Evolutionary conservation across 768 basidiomycete genomes (phyloP).

Genomic region (Hortiboletus flavorubellus): DNA sequence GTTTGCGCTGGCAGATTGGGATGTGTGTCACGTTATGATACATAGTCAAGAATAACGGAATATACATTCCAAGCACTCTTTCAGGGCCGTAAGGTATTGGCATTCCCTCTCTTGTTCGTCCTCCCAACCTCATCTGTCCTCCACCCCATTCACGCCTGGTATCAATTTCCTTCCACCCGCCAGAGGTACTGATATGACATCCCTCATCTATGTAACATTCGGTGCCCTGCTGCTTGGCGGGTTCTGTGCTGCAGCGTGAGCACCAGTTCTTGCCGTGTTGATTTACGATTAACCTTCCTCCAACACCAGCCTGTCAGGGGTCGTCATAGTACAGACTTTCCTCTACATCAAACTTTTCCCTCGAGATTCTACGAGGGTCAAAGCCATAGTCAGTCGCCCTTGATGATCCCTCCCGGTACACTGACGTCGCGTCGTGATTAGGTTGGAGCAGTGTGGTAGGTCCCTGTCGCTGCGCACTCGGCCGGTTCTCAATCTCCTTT

Average conservation of each 20-base stretch:
- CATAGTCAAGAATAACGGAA: neutral
- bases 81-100: neutral
- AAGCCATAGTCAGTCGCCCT: conserved; percentile 20
- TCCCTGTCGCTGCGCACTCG: neutral
- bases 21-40: too few species aligned
- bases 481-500: neutral
- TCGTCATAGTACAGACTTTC: conserved; percentile 26
- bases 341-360: conserved; percentile 32
- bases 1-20: too few species aligned
- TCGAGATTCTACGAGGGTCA: conserved; percentile 17
- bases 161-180: too few species aligned
- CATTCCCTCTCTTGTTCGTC: neutral
- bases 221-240: conserved; percentile 32
- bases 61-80: neutral
- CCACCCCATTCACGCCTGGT: neutral
- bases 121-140: neutral
- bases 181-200: conserved; percentile 5
- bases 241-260: conserved; percentile 29
- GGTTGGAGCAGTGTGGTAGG: conserved; percentile 29
- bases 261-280: neutral
- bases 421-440: neutral
- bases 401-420: neutral
- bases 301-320: conserved; percentile 26
- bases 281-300: neutral
- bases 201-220: conserved; percentile 16